These are phyloP conservation scores for Gossypium raimondii DNA, from an alignment of 345 rosid genomes.

Conservation along the genomic window DNA sequence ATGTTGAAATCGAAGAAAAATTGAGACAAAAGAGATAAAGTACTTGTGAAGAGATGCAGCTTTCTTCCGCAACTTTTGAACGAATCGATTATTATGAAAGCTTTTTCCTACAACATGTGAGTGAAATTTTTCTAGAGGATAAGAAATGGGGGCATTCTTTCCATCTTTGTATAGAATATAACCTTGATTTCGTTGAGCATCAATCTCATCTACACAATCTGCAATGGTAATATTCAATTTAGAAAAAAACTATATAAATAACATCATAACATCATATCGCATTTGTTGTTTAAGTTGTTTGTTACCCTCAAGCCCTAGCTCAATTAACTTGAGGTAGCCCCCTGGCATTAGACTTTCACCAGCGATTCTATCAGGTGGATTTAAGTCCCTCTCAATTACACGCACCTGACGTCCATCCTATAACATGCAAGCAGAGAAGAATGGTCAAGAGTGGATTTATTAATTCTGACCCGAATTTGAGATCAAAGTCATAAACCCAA, in stretches of 20 bases:
- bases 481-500: too few species aligned
- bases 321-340: conserved; percentile 21
- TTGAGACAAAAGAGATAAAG: background rate
- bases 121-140: conserved; percentile 24
- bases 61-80: conserved; percentile 29
- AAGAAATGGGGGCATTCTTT: conserved; percentile 21
- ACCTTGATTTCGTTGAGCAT: conserved; percentile 28
- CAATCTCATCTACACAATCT: conserved; percentile 38
- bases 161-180: conserved; percentile 31
- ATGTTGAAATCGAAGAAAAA: background rate
- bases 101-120: conserved; percentile 27
- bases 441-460: background rate
- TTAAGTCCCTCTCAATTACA: conserved; percentile 21
- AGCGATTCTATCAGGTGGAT: conserved; percentile 12
- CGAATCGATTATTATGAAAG: conserved; percentile 35
- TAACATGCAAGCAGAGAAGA: background rate
- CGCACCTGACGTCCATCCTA: conserved; percentile 19
- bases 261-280: background rate
- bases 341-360: conserved; percentile 21
- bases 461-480: too few species aligned
- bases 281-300: background rate
- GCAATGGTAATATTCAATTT: background rate
- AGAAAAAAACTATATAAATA: background rate
- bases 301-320: conserved; percentile 22
- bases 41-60: conserved; percentile 34